phyloP scores from a whole-genome alignment of 306 rosid species.

The Comarum palustre region DNA sequence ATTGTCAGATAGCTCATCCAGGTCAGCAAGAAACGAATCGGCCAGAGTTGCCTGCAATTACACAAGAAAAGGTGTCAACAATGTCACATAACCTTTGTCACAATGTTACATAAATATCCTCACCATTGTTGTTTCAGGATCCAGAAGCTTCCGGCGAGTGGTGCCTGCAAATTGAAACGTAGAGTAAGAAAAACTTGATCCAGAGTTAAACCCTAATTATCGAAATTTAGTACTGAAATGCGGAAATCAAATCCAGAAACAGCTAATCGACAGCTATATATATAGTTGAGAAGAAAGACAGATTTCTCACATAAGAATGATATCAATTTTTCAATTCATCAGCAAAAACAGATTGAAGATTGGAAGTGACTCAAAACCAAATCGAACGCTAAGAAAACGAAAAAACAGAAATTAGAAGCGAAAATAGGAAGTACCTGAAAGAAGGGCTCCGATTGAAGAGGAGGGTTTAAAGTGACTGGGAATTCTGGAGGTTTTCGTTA shows the following conservation, averaged over 20 bases:
- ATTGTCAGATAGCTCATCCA: slow-evolving; percentile 89
- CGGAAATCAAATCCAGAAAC: not conserved
- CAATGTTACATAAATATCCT: not conserved
- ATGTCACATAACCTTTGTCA: not conserved
- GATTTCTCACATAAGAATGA: not conserved
- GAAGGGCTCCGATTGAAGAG: not conserved
- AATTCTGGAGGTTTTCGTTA: not conserved
- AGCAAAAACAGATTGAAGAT: not conserved
- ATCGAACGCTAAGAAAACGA: not conserved
- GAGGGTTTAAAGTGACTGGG: not conserved
- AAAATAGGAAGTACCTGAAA: not conserved
- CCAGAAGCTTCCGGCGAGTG: slow-evolving; percentile 3
- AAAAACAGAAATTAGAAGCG: not conserved
- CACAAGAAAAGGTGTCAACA: not conserved
- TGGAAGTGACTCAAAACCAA: not conserved
- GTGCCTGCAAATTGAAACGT: not conserved
- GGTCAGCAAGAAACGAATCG: slow-evolving; percentile 94
- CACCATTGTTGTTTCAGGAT: slow-evolving; percentile 25
- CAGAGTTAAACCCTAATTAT: not conserved
- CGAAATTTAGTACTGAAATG: not conserved
- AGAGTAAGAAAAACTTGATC: not conserved
- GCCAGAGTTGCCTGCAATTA: slow-evolving; percentile 83
- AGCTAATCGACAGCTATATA: not conserved
- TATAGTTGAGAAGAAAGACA: not conserved
- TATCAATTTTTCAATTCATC: not conserved